phyloP scores from a whole-genome alignment of 305 asterid genomes.

The Lippia alba region DNA sequence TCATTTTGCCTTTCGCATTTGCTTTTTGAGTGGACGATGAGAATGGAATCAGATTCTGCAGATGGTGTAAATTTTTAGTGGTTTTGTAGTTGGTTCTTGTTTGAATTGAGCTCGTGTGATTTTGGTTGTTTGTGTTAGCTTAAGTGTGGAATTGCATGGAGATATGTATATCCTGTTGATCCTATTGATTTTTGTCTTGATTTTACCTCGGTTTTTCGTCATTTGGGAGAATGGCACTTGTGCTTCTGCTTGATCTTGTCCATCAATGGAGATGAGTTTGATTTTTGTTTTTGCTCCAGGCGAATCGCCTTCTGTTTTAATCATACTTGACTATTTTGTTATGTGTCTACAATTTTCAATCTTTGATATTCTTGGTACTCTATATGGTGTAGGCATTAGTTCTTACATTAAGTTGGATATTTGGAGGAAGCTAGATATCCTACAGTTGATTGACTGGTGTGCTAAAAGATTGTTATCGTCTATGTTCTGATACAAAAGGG shows the following conservation, averaged over 20 bases:
- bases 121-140: background rate
- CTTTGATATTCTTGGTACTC: no score
- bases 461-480: no score
- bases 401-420: background rate
- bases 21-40: background rate
- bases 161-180: background rate
- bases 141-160: no score
- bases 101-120: background rate
- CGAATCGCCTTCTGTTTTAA: background rate
- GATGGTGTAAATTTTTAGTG: slow-evolving; percentile 16
- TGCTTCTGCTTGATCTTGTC: slow-evolving; percentile 10
- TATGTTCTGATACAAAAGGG: no score
- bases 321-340: background rate
- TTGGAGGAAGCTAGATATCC: slow-evolving; percentile 11
- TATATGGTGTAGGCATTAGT: no score
- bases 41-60: slow-evolving; percentile 25
- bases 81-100: no score
- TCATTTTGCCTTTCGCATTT: no score
- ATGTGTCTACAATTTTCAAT: no score
- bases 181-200: background rate
- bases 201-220: slow-evolving; percentile 1
- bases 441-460: background rate
- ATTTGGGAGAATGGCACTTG: background rate
- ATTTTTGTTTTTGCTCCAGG: background rate
- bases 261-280: background rate